Evolutionary conservation across 2,329 filamentous ascomycete species (phyloP).

Genomic region (Ceratocystis ficicola): DNA sequence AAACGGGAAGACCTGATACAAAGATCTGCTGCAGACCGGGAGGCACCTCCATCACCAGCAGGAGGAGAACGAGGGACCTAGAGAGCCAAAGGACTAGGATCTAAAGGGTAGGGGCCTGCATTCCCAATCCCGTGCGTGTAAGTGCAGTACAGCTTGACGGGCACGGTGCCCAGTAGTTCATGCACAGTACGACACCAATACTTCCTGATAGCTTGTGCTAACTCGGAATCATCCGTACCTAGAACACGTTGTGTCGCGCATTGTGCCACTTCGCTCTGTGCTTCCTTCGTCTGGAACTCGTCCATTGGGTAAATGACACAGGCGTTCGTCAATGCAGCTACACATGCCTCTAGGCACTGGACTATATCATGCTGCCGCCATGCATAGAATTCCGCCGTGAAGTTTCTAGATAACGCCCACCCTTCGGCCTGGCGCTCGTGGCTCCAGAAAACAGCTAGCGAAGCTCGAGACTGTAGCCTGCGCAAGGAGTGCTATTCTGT

Average conservation of each 20-base stretch:
- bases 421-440: too few relatives aligned
- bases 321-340: conserved; percentile 6
- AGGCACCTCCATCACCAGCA: neutral
- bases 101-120: conserved; percentile 1
- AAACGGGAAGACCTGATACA: conserved; percentile 5
- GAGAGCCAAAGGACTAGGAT: neutral
- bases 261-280: neutral
- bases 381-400: neutral
- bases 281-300: neutral
- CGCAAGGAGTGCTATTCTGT: too few relatives aligned
- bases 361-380: neutral
- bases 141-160: neutral
- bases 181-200: neutral
- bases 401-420: too few relatives aligned
- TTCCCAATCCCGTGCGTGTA: neutral
- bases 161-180: neutral
- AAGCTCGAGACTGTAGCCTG: too few relatives aligned
- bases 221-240: neutral
- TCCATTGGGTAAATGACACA: neutral
- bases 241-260: neutral
- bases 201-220: neutral
- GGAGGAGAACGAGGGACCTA: neutral
- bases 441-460: too few relatives aligned
- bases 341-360: neutral
- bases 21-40: conserved; percentile 1